phyloP scores from a whole-genome alignment of 345 rosid genomes.

The Sisymbrium altissimum region DNA sequence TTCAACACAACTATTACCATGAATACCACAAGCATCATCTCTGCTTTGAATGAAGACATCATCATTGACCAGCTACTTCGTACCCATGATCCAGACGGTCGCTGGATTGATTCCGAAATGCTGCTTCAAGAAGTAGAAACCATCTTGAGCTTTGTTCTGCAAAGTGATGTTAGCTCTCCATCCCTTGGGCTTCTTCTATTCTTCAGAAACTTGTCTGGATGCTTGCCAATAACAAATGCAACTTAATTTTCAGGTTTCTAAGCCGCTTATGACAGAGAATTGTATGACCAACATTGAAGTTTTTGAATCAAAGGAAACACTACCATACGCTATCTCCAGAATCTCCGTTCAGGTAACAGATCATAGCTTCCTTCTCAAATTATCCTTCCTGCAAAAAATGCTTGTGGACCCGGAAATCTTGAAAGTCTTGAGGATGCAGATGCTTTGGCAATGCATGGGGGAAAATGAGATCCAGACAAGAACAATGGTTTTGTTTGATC shows the following conservation, averaged over 20 bases:
- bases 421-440: conserved; percentile 40
- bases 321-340: conserved; percentile 41
- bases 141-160: conserved; percentile 42
- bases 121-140: conserved; percentile 59
- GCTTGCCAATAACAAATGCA: background rate
- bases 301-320: conserved; percentile 42
- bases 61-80: conserved; percentile 53
- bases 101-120: conserved; percentile 55
- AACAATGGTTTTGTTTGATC: conserved; percentile 57
- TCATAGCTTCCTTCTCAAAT: conserved; percentile 2
- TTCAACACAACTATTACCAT: conserved; percentile 13
- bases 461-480: conserved; percentile 40
- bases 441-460: conserved; percentile 40
- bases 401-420: background rate
- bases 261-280: conserved; percentile 7
- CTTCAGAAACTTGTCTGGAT: background rate
- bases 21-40: conserved; percentile 15
- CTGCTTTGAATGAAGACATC: conserved; percentile 41
- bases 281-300: conserved; percentile 39
- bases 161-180: conserved; percentile 27
- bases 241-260: conserved; percentile 40
- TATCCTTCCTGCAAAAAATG: background rate
- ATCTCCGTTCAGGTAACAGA: conserved; percentile 47
- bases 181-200: conserved; percentile 4
- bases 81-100: conserved; percentile 75